A percentile compares a stretch with the other conserved stretches of the same genome.
Conservation (phyloP, 2,329 filamentous ascomycete species). For the Hypoxylon sp. region DNA sequence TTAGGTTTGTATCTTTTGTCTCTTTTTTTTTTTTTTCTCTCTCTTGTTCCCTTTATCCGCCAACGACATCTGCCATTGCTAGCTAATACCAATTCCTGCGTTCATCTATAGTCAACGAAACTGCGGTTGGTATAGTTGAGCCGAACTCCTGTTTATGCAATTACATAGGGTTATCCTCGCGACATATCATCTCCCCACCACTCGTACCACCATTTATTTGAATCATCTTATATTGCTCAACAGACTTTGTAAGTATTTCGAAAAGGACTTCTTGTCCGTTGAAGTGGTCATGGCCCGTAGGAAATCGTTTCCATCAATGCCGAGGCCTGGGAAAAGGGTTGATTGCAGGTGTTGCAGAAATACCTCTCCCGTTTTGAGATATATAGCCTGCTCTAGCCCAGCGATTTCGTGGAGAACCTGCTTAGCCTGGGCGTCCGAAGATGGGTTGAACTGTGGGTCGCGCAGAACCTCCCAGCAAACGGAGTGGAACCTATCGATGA, state of each 20-base stretch:
- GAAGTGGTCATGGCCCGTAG: conserved; percentile 71
- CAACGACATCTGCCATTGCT: conserved; percentile 35
- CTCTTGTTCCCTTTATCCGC: conserved; percentile 6
- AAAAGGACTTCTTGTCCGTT: conserved; percentile 73
- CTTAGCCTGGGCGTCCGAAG: conserved; percentile 86
- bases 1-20: conserved; percentile 2
- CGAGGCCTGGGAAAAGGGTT: conserved; percentile 75
- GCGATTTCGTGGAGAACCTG: conserved; percentile 92
- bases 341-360: conserved; percentile 80
- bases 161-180: conserved; percentile 38
- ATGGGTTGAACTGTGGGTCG: conserved; percentile 83
- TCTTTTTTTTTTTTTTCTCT: conserved; percentile 1
- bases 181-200: conserved; percentile 26
- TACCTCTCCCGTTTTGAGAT: conserved; percentile 86
- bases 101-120: conserved; percentile 49
- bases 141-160: conserved; percentile 54
- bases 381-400: conserved; percentile 87
- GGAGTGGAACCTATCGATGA: conserved; percentile 89
- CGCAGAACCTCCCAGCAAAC: conserved; percentile 91
- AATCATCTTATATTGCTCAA: conserved; percentile 60
- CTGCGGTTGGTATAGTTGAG: conserved; percentile 50
- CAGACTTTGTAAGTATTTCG: conserved; percentile 74
- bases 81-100: conserved; percentile 40
- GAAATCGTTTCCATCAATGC: conserved; percentile 74
- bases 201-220: conserved; percentile 1